Conservation (phyloP, 345 rosid genomes). For the Acer yangbiense region DNA sequence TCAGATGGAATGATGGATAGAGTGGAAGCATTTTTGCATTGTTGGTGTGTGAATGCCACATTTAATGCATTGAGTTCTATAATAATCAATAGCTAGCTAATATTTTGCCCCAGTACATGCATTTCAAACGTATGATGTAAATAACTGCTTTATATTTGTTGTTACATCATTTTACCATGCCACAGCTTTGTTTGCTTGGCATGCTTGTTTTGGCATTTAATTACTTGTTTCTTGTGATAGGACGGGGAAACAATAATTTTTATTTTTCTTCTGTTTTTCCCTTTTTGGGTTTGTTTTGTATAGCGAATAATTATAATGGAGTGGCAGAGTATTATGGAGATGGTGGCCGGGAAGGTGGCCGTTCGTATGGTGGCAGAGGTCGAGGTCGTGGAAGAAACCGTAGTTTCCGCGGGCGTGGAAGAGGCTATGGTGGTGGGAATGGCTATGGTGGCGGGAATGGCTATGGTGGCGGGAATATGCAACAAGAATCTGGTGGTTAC, state of each 20-base stretch:
- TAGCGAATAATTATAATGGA: slow-evolving; percentile 29
- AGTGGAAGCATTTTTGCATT: not conserved
- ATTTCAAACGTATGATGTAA: not conserved
- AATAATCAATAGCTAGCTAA: not conserved
- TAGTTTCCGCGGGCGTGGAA: slow-evolving; percentile 24
- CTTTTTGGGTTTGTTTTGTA: not conserved
- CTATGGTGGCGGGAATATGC: slow-evolving; percentile 24
- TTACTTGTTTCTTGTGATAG: not conserved
- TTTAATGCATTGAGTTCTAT: not conserved
- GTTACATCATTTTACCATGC: not conserved
- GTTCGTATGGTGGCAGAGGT: slow-evolving; percentile 24
- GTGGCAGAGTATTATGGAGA: slow-evolving; percentile 26
- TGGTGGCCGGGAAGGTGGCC: slow-evolving; percentile 23
- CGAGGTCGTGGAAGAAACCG: slow-evolving; percentile 22
- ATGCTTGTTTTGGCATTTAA: slow-evolving; percentile 3
- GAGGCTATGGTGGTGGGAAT: slow-evolving; percentile 31
- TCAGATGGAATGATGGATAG: not conserved
- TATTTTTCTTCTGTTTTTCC: not conserved
- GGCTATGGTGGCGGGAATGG: slow-evolving; percentile 28
- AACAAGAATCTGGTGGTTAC: not conserved
- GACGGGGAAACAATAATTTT: not conserved
- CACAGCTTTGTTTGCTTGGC: not conserved
- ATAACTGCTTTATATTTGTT: not conserved
- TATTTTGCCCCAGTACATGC: not conserved
- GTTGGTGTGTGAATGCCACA: not conserved